These are phyloP conservation scores for Didymella keratinophila DNA, from an alignment of 2,329 filamentous ascomycete genomes.

Conservation along the genomic window DNA sequence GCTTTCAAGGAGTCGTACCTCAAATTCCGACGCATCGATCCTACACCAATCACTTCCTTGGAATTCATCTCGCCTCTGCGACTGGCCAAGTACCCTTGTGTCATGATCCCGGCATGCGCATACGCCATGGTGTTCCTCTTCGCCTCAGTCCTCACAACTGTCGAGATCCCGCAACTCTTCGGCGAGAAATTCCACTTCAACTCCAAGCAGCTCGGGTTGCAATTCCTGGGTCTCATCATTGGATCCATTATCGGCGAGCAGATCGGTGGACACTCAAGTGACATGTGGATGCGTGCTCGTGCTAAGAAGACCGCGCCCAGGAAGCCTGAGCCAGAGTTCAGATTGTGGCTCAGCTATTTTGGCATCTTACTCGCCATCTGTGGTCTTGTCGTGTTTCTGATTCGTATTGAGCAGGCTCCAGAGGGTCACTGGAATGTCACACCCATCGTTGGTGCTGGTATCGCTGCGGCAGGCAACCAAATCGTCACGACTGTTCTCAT, in stretches of 20 bases:
- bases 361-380: slow-evolving; percentile 61
- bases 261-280: slow-evolving; percentile 62
- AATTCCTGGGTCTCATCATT: slow-evolving; percentile 65
- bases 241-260: slow-evolving; percentile 67
- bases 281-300: slow-evolving; percentile 60
- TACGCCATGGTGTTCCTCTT: slow-evolving; percentile 68
- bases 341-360: slow-evolving; percentile 65
- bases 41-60: slow-evolving; percentile 55
- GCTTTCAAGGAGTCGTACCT: slow-evolving; percentile 56
- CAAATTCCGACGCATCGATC: slow-evolving; percentile 61
- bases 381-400: slow-evolving; percentile 63
- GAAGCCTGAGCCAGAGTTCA: slow-evolving; percentile 62
- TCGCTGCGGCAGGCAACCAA: slow-evolving; percentile 64
- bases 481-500: slow-evolving; percentile 67
- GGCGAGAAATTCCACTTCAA: slow-evolving; percentile 64
- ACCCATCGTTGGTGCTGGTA: slow-evolving; percentile 62
- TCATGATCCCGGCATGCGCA: slow-evolving; percentile 60
- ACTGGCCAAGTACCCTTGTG: slow-evolving; percentile 56
- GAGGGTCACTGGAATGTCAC: slow-evolving; percentile 63
- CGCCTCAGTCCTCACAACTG: slow-evolving; percentile 61
- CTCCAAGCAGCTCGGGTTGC: slow-evolving; percentile 65
- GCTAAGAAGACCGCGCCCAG: slow-evolving; percentile 45
- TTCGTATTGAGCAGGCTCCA: slow-evolving; percentile 57
- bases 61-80: slow-evolving; percentile 63
- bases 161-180: slow-evolving; percentile 68